Evolutionary conservation across 2,329 filamentous ascomycete genomes (phyloP).

Genomic region (Paracorniculantispora psalliotae): DNA sequence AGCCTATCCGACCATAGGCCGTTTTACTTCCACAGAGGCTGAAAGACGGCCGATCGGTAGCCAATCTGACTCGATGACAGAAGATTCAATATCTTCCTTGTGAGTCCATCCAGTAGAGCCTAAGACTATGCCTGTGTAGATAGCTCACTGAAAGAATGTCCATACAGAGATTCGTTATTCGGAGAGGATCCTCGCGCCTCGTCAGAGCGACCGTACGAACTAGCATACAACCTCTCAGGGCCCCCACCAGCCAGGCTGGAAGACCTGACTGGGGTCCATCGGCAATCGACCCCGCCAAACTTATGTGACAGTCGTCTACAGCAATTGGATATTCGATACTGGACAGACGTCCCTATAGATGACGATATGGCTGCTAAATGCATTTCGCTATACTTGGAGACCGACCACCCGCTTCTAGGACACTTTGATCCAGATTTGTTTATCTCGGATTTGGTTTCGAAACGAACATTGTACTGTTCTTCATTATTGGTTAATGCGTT

Average conservation of each 20-base stretch:
- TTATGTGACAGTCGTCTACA: slow-evolving; percentile 27
- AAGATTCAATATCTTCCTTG: not conserved
- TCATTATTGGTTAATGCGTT: slow-evolving; percentile 31
- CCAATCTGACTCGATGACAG: not conserved
- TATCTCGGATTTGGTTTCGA: slow-evolving; percentile 26
- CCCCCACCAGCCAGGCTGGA: not conserved
- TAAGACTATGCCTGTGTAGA: not conserved
- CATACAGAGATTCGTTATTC: not conserved
- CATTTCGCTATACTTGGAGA: slow-evolving; percentile 33
- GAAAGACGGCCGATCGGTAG: not conserved
- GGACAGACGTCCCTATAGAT: slow-evolving; percentile 30
- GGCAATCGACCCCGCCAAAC: not conserved
- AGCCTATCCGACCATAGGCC: slow-evolving; percentile 19
- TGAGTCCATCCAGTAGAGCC: not conserved
- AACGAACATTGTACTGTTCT: slow-evolving; percentile 25
- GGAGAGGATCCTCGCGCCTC: not conserved
- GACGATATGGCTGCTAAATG: slow-evolving; percentile 26
- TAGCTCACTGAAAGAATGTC: not conserved
- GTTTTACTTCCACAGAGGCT: not conserved
- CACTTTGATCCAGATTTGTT: slow-evolving; percentile 31
- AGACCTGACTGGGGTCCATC: not conserved
- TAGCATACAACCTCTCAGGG: not conserved
- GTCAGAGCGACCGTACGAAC: not conserved
- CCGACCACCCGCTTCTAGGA: slow-evolving; percentile 34
- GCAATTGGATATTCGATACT: slow-evolving; percentile 25